A percentile compares a stretch with the other conserved stretches of the same genome.
phyloP scores from a whole-genome alignment of 768 basidiomycete genomes.

The Naganishia vaughanmartiniae region DNA sequence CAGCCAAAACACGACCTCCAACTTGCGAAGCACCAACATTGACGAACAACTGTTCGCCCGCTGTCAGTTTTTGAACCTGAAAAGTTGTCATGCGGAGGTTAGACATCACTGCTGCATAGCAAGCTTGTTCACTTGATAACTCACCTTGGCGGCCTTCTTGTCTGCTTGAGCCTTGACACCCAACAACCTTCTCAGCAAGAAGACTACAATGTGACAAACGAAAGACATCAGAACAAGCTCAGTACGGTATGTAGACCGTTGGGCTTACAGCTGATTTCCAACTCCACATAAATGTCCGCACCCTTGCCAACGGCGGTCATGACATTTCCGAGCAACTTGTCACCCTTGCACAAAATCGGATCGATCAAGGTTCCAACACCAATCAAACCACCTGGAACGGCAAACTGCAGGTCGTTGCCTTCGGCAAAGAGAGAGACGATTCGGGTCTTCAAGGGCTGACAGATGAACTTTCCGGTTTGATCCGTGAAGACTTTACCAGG shows the following conservation, averaged over 20 bases:
- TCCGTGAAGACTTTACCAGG: conserved; percentile 97
- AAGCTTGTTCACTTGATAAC: background rate
- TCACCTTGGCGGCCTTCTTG: conserved; percentile 88
- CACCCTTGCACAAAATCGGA: conserved; percentile 93
- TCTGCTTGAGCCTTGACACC: conserved; percentile 93
- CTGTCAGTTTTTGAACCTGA: conserved; percentile 69
- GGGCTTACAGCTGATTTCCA: conserved; percentile 52
- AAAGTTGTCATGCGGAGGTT: background rate
- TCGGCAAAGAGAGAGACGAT: conserved; percentile 93
- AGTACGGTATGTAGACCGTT: background rate
- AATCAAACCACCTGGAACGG: conserved; percentile 95
- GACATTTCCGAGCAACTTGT: conserved; percentile 94
- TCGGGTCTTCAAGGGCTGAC: conserved; percentile 85
- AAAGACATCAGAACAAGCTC: background rate
- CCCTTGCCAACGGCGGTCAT: conserved; percentile 90
- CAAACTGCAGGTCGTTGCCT: conserved; percentile 87
- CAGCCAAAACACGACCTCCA: conserved; percentile 87
- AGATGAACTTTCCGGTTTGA: conserved; percentile 78
- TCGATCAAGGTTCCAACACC: conserved; percentile 97
- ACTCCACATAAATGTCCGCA: conserved; percentile 78
- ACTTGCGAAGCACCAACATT: conserved; percentile 98
- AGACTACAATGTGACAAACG: conserved; percentile 55
- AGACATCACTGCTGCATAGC: conserved; percentile 53
- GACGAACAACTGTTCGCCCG: conserved; percentile 88
- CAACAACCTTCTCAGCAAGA: conserved; percentile 90